phyloP scores from a whole-genome alignment of 176 grass and related monocot species.

The Lolium perenne region DNA sequence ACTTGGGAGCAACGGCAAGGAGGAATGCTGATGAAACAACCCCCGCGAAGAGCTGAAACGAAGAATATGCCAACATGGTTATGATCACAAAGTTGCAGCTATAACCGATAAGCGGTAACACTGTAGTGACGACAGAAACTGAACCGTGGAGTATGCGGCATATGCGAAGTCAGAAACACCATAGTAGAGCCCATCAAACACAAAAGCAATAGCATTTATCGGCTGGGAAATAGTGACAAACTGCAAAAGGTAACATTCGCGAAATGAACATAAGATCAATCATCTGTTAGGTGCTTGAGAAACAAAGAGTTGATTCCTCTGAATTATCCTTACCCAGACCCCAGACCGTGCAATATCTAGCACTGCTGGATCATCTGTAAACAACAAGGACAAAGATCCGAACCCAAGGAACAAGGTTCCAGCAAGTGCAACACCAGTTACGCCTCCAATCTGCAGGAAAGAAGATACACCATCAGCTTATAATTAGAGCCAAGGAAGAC shows the following conservation, averaged over 20 bases:
- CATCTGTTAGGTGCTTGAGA: not conserved
- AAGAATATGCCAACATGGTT: not conserved
- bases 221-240: constrained; percentile 92
- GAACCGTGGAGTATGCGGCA: constrained; percentile 86
- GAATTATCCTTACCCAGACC: constrained; percentile 70
- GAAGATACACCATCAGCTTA: constrained; percentile 12
- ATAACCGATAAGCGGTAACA: not conserved
- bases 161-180: constrained; percentile 89
- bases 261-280: not conserved
- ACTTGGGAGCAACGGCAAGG: constrained; percentile 56
- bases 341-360: constrained; percentile 67
- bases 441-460: constrained; percentile 65
- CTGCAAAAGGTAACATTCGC: constrained; percentile 51
- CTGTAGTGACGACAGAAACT: constrained; percentile 6
- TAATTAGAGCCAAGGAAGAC: not conserved
- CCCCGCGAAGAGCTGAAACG: constrained; percentile 62
- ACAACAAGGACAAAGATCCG: constrained; percentile 65
- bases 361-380: constrained; percentile 79
- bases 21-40: constrained; percentile 67
- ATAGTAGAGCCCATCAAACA: constrained; percentile 83
- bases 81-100: constrained; percentile 13
- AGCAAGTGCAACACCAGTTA: constrained; percentile 69
- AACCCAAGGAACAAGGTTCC: constrained; percentile 77
- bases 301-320: not conserved
- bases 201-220: constrained; percentile 88